Conservation (phyloP, 371 early-diverging fungal genomes). For the Mucor plumbeus region DNA sequence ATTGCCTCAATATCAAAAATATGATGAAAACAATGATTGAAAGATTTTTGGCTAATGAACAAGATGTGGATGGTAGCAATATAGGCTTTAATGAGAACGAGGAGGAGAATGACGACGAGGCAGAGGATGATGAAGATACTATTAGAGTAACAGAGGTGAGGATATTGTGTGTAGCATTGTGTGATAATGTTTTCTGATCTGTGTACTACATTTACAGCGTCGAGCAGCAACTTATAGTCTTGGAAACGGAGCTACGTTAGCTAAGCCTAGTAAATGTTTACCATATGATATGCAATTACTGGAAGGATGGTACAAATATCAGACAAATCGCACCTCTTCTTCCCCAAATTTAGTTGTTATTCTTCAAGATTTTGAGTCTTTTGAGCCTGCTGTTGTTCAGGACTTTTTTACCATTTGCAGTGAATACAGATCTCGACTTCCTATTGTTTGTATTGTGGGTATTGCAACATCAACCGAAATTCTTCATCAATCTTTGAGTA, state of each 20-base stretch:
- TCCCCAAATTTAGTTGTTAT: conserved; percentile 70
- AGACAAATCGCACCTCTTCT: conserved; percentile 15
- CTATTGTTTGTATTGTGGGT: conserved; percentile 84
- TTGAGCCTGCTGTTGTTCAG: conserved; percentile 71
- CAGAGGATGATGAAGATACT: conserved; percentile 27
- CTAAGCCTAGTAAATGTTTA: conserved; percentile 29
- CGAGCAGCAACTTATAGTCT: conserved; percentile 10
- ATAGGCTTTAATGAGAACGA: conserved; percentile 30
- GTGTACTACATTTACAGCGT: neutral
- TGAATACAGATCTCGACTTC: conserved; percentile 70
- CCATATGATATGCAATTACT: conserved; percentile 69
- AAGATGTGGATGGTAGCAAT: conserved; percentile 23
- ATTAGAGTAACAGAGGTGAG: conserved; percentile 17
- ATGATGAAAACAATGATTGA: conserved; percentile 68
- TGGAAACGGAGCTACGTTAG: neutral
- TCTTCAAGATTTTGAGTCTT: conserved; percentile 89
- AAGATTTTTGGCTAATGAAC: conserved; percentile 47
- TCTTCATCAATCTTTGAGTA: conserved; percentile 79
- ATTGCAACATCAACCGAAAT: conserved; percentile 86
- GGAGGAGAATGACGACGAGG: conserved; percentile 35
- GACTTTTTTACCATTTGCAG: conserved; percentile 81
- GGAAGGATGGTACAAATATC: conserved; percentile 67
- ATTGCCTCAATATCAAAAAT: conserved; percentile 60
- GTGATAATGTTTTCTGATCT: neutral
- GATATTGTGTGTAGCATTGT: neutral